These are phyloP conservation scores for Taiozyma onychis DNA, from an alignment of 1,139 yeast genomes.

Conservation along the genomic window DNA sequence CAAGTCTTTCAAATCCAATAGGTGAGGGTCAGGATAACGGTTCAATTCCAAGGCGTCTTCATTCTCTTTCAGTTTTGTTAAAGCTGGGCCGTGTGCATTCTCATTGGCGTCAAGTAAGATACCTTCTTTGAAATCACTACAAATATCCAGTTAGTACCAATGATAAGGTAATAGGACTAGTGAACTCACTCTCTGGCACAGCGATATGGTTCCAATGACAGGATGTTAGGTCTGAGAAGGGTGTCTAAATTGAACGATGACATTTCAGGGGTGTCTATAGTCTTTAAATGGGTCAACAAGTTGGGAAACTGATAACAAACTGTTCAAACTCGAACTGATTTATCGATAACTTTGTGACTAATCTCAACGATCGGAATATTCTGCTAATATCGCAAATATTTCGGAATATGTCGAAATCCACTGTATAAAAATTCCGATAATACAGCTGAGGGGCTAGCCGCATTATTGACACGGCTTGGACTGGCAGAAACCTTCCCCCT, in stretches of 20 bases:
- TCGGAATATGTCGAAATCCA: neutral
- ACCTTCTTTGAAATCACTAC: constrained; percentile 74
- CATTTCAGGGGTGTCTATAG: constrained; percentile 7
- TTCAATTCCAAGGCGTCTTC: constrained; percentile 51
- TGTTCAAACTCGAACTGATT: neutral
- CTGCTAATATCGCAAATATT: neutral
- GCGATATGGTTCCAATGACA: constrained; percentile 77
- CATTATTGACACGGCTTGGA: neutral
- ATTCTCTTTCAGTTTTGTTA: constrained; percentile 32
- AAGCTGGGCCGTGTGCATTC: constrained; percentile 88
- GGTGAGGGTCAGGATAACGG: constrained; percentile 97
- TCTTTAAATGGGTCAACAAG: neutral
- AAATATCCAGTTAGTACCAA: neutral
- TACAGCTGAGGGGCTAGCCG: neutral
- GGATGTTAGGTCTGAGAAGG: constrained; percentile 79
- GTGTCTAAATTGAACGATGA: constrained; percentile 44
- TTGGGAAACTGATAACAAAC: neutral
- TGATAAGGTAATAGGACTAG: constrained; percentile 5
- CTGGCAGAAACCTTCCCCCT: neutral
- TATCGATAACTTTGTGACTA: neutral
- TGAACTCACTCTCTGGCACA: constrained; percentile 76
- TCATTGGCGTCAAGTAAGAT: constrained; percentile 91
- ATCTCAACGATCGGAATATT: neutral
- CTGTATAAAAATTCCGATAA: neutral
- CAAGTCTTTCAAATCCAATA: constrained; percentile 66